Evolutionary conservation across 352 stramenopile species (phyloP).

Genomic region (Pythium insidiosum): DNA sequence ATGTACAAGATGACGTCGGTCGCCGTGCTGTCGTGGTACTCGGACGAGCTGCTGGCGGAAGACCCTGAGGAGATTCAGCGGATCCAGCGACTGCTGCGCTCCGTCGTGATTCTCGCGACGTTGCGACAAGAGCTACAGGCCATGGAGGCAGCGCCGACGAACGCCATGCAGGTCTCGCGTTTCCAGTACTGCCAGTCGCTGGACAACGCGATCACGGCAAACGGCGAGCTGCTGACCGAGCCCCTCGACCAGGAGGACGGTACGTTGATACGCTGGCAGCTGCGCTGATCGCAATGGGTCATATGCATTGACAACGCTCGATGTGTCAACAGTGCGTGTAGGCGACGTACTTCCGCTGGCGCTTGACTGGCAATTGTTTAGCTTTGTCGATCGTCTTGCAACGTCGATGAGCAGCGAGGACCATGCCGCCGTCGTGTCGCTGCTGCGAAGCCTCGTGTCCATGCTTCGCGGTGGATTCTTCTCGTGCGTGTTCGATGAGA

Average conservation of each 20-base stretch:
- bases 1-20: slow-evolving; percentile 78
- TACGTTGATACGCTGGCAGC: slow-evolving; percentile 21
- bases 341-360: slow-evolving; percentile 53
- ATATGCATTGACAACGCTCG: too few relatives aligned
- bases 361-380: slow-evolving; percentile 65
- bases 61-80: slow-evolving; percentile 53
- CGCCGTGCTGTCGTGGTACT: slow-evolving; percentile 78
- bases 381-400: slow-evolving; percentile 50
- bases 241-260: slow-evolving; percentile 33
- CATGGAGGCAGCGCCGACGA: slow-evolving; percentile 17
- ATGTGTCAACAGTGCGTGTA: slow-evolving; percentile 30
- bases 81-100: slow-evolving; percentile 61
- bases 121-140: slow-evolving; percentile 43
- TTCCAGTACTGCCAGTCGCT: slow-evolving; percentile 77
- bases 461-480: slow-evolving; percentile 56
- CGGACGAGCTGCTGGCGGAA: slow-evolving; percentile 38
- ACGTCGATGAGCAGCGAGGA: slow-evolving; percentile 83
- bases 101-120: slow-evolving; percentile 51
- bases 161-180: slow-evolving; percentile 30
- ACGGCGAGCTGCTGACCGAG: slow-evolving; percentile 48
- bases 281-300: too few relatives aligned
- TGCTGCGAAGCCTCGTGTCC: slow-evolving; percentile 47
- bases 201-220: slow-evolving; percentile 64
- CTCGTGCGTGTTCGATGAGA: slow-evolving; percentile 22
- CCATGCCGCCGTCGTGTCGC: slow-evolving; percentile 43